Percentiles rank a stretch among this genome's conserved stretches.
Evolutionary conservation across 169 alveolate species (phyloP).

Genomic region (Cryptosporidium sp.): DNA sequence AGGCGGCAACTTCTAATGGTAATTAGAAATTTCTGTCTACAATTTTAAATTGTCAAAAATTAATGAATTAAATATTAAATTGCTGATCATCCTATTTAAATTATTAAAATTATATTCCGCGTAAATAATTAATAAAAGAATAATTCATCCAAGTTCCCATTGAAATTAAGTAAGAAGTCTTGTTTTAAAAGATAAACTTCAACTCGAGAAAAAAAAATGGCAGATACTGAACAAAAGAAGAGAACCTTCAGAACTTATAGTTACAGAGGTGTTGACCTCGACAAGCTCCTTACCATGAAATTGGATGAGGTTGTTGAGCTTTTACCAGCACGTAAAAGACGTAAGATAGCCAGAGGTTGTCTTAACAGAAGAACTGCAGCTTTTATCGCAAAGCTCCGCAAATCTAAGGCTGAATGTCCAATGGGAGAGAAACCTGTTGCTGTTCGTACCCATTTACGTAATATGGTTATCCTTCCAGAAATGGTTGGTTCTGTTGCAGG

Average conservation of each 20-base stretch:
- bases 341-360: constrained; percentile 92
- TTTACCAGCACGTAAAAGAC: constrained; percentile 96
- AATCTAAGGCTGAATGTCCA: constrained; percentile 91
- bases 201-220: constrained; percentile 60
- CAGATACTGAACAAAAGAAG: constrained; percentile 90
- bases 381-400: constrained; percentile 94
- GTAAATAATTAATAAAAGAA: not conserved
- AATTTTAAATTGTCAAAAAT: not conserved
- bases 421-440: constrained; percentile 97
- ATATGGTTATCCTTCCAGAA: constrained; percentile 95
- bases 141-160: not conserved
- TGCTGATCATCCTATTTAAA: not conserved
- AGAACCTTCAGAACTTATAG: constrained; percentile 97
- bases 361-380: constrained; percentile 90
- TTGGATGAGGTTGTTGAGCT: constrained; percentile 92
- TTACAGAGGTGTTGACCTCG: constrained; percentile 97
- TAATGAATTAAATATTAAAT: not conserved
- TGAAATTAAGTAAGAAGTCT: not conserved
- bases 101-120: not conserved
- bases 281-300: constrained; percentile 91
- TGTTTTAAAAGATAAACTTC: constrained; percentile 21
- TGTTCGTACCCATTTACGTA: constrained; percentile 94
- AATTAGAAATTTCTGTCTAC: constrained; percentile 6
- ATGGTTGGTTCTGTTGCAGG: constrained; percentile 98
- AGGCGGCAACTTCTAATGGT: not conserved